phyloP scores from a whole-genome alignment of 1,139 yeast genomes.

The Arxiozyma bovina region DNA sequence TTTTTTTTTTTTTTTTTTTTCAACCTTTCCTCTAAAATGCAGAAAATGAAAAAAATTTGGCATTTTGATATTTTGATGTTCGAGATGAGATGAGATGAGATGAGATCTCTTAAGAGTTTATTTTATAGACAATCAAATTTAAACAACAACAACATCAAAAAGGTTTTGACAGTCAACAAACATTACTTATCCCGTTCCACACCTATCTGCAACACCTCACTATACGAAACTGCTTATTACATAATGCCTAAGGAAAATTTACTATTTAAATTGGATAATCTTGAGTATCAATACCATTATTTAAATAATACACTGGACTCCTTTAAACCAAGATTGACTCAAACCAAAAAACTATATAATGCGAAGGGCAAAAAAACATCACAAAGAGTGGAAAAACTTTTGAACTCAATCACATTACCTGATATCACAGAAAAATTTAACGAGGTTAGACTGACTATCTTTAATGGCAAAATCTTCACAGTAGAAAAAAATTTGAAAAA shows the following conservation, averaged over 20 bases:
- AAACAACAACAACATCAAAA: too few relatives aligned
- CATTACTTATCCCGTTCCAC: neutral
- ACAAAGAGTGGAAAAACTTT: constrained; percentile 33
- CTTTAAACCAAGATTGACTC: constrained; percentile 43
- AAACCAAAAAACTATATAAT: constrained; percentile 42
- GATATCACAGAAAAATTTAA: constrained; percentile 40
- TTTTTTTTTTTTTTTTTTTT: too few relatives aligned
- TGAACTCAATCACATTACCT: constrained; percentile 33
- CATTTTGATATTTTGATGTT: neutral
- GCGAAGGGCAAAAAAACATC: constrained; percentile 40
- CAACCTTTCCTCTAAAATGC: neutral
- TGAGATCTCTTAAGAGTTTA: neutral
- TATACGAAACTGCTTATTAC: neutral
- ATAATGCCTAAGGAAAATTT: constrained; percentile 29
- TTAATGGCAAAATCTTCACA: constrained; percentile 45
- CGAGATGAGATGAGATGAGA: constrained; percentile 2
- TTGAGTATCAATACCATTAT: constrained; percentile 31
- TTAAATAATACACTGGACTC: constrained; percentile 22
- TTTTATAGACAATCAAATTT: neutral
- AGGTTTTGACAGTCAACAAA: neutral
- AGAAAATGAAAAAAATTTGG: neutral
- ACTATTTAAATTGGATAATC: constrained; percentile 31
- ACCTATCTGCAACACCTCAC: neutral
- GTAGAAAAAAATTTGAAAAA: constrained; percentile 36
- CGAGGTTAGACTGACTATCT: constrained; percentile 40